These are phyloP conservation scores for Vitis vinifera DNA, from an alignment of 164 flowering plant genomes.

Conservation along the genomic window DNA sequence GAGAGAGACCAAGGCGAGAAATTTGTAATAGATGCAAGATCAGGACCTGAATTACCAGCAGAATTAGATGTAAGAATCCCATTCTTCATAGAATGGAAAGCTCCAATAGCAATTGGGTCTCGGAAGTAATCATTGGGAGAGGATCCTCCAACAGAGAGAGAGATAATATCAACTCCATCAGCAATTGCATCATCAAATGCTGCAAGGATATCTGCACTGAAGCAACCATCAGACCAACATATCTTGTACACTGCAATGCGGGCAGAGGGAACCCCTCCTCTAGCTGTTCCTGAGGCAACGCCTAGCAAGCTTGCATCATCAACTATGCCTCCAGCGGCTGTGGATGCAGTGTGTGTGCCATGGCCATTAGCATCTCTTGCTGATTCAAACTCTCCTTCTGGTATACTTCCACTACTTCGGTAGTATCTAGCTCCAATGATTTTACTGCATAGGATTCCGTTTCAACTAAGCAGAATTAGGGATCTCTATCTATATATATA, in stretches of 20 bases:
- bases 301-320: slow-evolving; percentile 42
- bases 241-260: slow-evolving; percentile 65
- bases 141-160: slow-evolving; percentile 45
- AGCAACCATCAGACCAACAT: slow-evolving; percentile 55
- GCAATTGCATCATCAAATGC: slow-evolving; percentile 77
- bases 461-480: not conserved
- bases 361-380: slow-evolving; percentile 66
- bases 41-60: too few relatives aligned
- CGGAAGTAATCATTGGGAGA: too few relatives aligned
- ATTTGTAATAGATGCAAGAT: too few relatives aligned
- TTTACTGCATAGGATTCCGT: slow-evolving; percentile 33
- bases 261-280: slow-evolving; percentile 68
- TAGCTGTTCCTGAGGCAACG: slow-evolving; percentile 50
- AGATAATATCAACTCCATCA: slow-evolving; percentile 72
- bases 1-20: not conserved
- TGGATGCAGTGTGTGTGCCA: slow-evolving; percentile 75
- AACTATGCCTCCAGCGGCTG: slow-evolving; percentile 54
- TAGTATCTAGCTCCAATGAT: slow-evolving; percentile 60
- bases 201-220: slow-evolving; percentile 50
- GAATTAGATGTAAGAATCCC: too few relatives aligned
- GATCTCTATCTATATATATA: too few relatives aligned
- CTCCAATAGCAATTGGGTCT: not conserved
- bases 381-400: slow-evolving; percentile 20
- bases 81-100: slow-evolving; percentile 21
- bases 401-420: slow-evolving; percentile 3